phyloP scores from a whole-genome alignment of 2,329 filamentous ascomycete genomes.

The Cadophora malorum region DNA sequence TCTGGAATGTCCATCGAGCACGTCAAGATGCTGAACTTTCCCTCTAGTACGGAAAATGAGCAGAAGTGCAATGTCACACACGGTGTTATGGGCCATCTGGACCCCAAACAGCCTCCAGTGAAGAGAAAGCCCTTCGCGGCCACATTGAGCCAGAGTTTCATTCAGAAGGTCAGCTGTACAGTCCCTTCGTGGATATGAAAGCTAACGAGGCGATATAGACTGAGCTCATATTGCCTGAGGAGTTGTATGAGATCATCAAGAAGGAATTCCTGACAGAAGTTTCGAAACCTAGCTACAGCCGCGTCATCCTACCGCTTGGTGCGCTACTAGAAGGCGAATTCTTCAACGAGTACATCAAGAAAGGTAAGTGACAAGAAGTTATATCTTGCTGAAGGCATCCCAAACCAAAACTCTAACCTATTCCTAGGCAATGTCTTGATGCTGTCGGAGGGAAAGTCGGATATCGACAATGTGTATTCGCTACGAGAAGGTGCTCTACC shows the following conservation, averaged over 20 bases:
- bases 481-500: conserved; percentile 66
- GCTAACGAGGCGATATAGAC: conserved; percentile 50
- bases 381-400: neutral
- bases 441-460: conserved; percentile 78
- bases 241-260: conserved; percentile 61
- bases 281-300: conserved; percentile 60
- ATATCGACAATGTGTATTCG: conserved; percentile 74
- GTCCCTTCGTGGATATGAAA: neutral
- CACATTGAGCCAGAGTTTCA: conserved; percentile 68
- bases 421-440: conserved; percentile 75
- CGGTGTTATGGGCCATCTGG: conserved; percentile 70
- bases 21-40: conserved; percentile 52
- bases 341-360: conserved; percentile 85
- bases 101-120: conserved; percentile 71
- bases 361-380: conserved; percentile 31
- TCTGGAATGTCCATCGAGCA: neutral
- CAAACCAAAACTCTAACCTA: conserved; percentile 21
- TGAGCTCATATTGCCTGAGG: conserved; percentile 75
- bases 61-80: conserved; percentile 79
- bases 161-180: conserved; percentile 64
- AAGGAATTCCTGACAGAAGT: conserved; percentile 55
- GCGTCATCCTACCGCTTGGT: conserved; percentile 74
- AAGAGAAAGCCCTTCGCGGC: conserved; percentile 80
- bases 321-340: conserved; percentile 78
- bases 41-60: conserved; percentile 45